Percentiles rank a stretch among this genome's conserved stretches.
Conservation (phyloP, 1,139 yeast genomes). For the Protomyces inouyei region DNA sequence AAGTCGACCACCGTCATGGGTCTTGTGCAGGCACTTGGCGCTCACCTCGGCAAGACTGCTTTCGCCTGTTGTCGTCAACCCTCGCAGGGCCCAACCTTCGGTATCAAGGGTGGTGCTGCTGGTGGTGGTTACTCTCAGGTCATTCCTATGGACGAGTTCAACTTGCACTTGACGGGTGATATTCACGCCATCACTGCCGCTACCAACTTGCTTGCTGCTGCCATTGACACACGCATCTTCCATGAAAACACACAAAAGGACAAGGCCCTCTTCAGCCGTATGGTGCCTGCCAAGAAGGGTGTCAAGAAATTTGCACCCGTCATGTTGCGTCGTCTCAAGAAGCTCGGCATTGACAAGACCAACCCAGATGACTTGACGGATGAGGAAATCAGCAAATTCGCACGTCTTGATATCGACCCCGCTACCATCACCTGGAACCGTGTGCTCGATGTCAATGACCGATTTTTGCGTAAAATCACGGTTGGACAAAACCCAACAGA, state of each 20-base stretch:
- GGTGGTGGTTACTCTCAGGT: constrained; percentile 99
- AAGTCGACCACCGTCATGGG: constrained; percentile 97
- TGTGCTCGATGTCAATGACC: constrained; percentile 93
- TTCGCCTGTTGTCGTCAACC: constrained; percentile 98
- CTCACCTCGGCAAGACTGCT: constrained; percentile 77
- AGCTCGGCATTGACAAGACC: constrained; percentile 74
- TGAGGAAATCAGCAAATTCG: constrained; percentile 72
- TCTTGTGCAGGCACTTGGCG: constrained; percentile 91
- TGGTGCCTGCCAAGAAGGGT: constrained; percentile 85
- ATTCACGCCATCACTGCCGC: constrained; percentile 97
- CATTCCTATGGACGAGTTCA: constrained; percentile 98
- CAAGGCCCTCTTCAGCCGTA: constrained; percentile 75
- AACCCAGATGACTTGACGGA: constrained; percentile 76
- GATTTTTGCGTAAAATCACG: constrained; percentile 86
- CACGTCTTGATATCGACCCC: constrained; percentile 86
- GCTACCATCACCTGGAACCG: constrained; percentile 94
- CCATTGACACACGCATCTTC: constrained; percentile 95
- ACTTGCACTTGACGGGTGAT: constrained; percentile 97
- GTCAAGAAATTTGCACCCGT: constrained; percentile 69
- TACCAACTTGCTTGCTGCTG: constrained; percentile 91
- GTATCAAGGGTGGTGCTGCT: constrained; percentile 89
- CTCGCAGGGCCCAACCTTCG: constrained; percentile 98
- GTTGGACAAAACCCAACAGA: constrained; percentile 94
- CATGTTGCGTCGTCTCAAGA: constrained; percentile 70
- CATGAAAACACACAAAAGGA: constrained; percentile 93